These are phyloP conservation scores for Arthrobotrys sinensis DNA, from an alignment of 2,329 filamentous ascomycete genomes.

Conservation along the genomic window DNA sequence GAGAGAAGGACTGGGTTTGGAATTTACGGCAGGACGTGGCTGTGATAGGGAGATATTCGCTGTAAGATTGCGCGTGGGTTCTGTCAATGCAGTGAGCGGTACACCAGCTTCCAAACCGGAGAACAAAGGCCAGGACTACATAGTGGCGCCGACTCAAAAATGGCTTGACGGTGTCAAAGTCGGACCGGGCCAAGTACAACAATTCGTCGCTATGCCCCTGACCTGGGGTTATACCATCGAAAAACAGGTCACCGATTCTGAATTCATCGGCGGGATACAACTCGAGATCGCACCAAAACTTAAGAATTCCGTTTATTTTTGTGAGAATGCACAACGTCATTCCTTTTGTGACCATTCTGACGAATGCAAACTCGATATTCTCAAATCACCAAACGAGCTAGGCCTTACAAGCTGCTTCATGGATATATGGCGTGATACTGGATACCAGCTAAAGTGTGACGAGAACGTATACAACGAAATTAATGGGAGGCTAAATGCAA, in stretches of 20 bases:
- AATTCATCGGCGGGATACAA: conserved; percentile 21
- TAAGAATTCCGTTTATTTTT: not conserved
- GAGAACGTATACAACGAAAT: not conserved
- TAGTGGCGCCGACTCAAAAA: not conserved
- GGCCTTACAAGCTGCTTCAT: not conserved
- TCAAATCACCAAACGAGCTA: conserved; percentile 6
- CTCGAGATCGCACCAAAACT: conserved; percentile 16
- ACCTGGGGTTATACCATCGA: conserved; percentile 12
- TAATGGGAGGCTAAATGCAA: not conserved
- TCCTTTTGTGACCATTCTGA: not conserved
- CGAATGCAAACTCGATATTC: not conserved
- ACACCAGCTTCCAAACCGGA: not conserved
- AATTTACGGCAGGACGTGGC: not conserved
- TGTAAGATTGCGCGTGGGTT: conserved; percentile 11
- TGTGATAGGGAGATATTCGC: conserved; percentile 2
- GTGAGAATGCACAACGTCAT: not conserved
- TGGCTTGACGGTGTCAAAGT: conserved; percentile 3
- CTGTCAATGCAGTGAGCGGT: conserved; percentile 10
- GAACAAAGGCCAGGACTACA: conserved; percentile 2
- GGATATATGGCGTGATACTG: not conserved
- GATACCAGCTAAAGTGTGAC: not conserved
- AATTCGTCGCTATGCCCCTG: conserved; percentile 37
- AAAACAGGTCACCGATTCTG: conserved; percentile 2
- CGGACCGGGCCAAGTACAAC: not conserved
- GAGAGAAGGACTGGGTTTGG: conserved; percentile 16